Percentiles rank a stretch among this genome's conserved stretches.
These are phyloP conservation scores for Mercurialis annua DNA, from an alignment of 345 rosid genomes.

Conservation along the genomic window DNA sequence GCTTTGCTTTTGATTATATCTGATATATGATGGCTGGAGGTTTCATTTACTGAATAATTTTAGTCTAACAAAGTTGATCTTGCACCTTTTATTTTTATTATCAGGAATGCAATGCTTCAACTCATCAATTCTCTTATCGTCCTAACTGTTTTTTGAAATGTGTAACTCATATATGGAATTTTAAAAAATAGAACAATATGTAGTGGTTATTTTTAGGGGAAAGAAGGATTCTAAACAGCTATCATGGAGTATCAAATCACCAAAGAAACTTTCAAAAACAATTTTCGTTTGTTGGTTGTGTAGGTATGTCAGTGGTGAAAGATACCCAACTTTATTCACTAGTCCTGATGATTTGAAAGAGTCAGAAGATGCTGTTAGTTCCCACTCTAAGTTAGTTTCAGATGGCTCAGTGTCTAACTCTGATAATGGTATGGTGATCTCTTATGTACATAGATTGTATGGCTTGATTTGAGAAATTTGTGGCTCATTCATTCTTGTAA, in stretches of 20 bases:
- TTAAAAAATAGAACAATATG: background rate
- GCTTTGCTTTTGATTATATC: no score
- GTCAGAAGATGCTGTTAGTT: conserved; percentile 31
- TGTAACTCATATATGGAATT: background rate
- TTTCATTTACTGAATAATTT: no score
- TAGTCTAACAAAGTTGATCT: no score
- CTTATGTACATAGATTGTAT: background rate
- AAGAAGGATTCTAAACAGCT: background rate
- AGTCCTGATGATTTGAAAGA: conserved; percentile 32
- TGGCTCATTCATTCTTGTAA: conserved; percentile 17
- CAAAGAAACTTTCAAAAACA: conserved; percentile 8
- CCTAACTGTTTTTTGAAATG: background rate
- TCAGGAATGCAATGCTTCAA: background rate
- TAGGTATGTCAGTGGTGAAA: conserved; percentile 38
- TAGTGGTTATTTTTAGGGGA: background rate
- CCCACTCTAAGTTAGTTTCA: conserved; percentile 38
- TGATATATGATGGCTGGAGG: no score
- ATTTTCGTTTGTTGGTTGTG: conserved; percentile 14
- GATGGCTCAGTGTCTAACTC: conserved; percentile 33
- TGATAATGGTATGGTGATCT: conserved; percentile 37
- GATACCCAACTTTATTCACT: conserved; percentile 26
- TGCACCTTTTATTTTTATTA: background rate
- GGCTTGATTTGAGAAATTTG: background rate
- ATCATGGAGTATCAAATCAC: background rate
- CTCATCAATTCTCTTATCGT: background rate